Conservation (phyloP, 78 protist species). For the Ministeria vibrans region DNA sequence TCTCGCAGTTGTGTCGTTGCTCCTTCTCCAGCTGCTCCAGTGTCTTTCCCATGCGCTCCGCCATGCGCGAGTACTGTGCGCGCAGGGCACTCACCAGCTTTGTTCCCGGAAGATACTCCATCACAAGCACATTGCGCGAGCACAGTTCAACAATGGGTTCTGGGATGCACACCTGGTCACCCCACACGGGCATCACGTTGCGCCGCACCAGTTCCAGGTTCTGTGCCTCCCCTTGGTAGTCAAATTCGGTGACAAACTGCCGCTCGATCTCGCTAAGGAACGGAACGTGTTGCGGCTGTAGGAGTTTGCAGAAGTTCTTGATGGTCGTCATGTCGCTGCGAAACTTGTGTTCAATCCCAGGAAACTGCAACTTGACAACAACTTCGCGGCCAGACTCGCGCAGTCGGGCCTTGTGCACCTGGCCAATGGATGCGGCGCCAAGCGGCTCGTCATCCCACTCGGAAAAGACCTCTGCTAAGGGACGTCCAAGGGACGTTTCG, state of each 20-base stretch:
- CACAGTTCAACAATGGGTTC: constrained; percentile 14
- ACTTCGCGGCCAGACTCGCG: constrained; percentile 37
- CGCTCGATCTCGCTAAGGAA: constrained; percentile 23
- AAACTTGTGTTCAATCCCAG: constrained; percentile 19
- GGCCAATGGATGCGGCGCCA: constrained; percentile 52
- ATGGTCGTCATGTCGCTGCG: constrained; percentile 26
- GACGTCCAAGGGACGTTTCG: constrained; percentile 10
- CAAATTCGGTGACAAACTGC: constrained; percentile 49
- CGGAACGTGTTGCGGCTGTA: constrained; percentile 9
- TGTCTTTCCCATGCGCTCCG: constrained; percentile 1
- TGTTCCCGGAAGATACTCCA: constrained; percentile 38
- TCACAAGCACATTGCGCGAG: constrained; percentile 28
- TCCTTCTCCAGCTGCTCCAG: constrained; percentile 16
- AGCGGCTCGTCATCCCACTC: constrained; percentile 17
- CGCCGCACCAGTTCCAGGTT: constrained; percentile 8
- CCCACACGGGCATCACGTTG: not conserved
- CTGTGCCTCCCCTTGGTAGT: constrained; percentile 34
- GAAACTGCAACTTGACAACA: constrained; percentile 44
- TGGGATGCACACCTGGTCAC: constrained; percentile 16
- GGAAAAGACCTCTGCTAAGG: constrained; percentile 15
- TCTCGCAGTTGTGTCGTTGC: too few relatives aligned
- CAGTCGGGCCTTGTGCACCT: constrained; percentile 39
- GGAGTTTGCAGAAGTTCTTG: constrained; percentile 6
- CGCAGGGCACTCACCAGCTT: constrained; percentile 19
- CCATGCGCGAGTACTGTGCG: too few relatives aligned